phyloP scores from a whole-genome alignment of 2,329 filamentous ascomycete genomes.

The Sporothrix globosa region DNA sequence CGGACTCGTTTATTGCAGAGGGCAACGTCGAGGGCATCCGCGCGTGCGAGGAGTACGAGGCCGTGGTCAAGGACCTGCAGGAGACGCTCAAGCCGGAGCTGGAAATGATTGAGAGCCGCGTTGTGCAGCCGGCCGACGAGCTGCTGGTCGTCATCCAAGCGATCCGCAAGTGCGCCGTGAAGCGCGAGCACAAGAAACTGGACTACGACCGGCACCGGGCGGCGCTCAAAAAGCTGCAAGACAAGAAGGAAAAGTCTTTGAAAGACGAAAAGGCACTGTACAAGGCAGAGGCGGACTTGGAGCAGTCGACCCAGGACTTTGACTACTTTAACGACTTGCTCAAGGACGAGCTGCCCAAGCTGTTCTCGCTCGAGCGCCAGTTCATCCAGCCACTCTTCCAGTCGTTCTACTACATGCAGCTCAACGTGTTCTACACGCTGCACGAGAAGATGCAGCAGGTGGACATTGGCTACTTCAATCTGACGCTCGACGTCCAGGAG shows the following conservation, averaged over 20 bases:
- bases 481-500: constrained; percentile 87
- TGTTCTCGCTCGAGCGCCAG: constrained; percentile 86
- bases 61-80: constrained; percentile 85
- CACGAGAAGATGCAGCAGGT: constrained; percentile 98
- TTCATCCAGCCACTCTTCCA: constrained; percentile 98
- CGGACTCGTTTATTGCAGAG: constrained; percentile 76
- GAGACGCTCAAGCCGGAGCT: constrained; percentile 87
- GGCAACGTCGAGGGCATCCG: constrained; percentile 91
- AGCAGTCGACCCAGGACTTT: constrained; percentile 91
- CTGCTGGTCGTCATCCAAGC: constrained; percentile 93
- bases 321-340: constrained; percentile 98
- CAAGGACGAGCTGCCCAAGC: constrained; percentile 91
- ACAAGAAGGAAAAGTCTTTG: constrained; percentile 93
- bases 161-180: constrained; percentile 83
- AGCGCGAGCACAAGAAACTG: constrained; percentile 96
- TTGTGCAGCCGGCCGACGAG: constrained; percentile 91
- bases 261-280: constrained; percentile 98
- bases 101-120: constrained; percentile 92
- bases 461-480: constrained; percentile 96
- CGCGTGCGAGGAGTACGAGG: constrained; percentile 95
- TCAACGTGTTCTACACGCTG: constrained; percentile 98
- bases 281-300: constrained; percentile 89
- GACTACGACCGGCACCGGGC: constrained; percentile 89
- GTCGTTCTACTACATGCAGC: constrained; percentile 99
- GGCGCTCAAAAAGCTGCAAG: constrained; percentile 88